Percentiles rank a stretch among this genome's conserved stretches.
These are phyloP conservation scores for Jamesozyma piceae DNA, from an alignment of 805 yeast species.

Conservation along the genomic window DNA sequence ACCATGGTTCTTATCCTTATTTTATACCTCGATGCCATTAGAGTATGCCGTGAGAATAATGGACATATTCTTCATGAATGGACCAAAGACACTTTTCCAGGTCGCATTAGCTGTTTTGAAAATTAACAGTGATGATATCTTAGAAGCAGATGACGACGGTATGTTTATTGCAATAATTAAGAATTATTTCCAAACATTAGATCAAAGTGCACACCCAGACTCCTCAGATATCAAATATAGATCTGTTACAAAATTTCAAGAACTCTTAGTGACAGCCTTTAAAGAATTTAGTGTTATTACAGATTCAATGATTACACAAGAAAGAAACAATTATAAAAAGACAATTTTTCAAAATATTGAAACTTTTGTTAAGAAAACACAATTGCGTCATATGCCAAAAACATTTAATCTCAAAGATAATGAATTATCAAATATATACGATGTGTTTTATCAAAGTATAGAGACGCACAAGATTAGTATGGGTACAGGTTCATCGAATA, in stretches of 20 bases:
- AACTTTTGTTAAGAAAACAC: slow-evolving; percentile 83
- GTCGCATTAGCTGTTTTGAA: slow-evolving; percentile 86
- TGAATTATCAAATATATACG: slow-evolving; percentile 67
- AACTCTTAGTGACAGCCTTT: slow-evolving; percentile 81
- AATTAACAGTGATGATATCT: slow-evolving; percentile 74
- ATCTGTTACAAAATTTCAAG: slow-evolving; percentile 77
- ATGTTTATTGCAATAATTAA: slow-evolving; percentile 79
- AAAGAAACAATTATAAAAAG: slow-evolving; percentile 61
- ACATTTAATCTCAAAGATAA: slow-evolving; percentile 49
- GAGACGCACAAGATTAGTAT: slow-evolving; percentile 50
- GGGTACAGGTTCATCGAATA: slow-evolving; percentile 51
- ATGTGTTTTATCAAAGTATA: slow-evolving; percentile 69
- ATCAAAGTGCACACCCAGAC: slow-evolving; percentile 68
- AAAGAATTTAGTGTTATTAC: slow-evolving; percentile 78
- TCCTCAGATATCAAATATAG: slow-evolving; percentile 55
- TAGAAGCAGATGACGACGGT: slow-evolving; percentile 84
- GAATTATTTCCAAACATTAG: slow-evolving; percentile 67
- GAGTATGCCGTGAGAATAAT: slow-evolving; percentile 86
- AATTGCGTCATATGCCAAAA: slow-evolving; percentile 75
- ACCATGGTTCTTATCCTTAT: slow-evolving; percentile 92
- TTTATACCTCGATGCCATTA: slow-evolving; percentile 87
- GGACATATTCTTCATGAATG: slow-evolving; percentile 84
- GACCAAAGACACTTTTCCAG: slow-evolving; percentile 82
- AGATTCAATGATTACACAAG: slow-evolving; percentile 60
- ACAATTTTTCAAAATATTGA: slow-evolving; percentile 81